Percentiles rank a stretch among this genome's conserved stretches.
Conservation (phyloP, 2,329 filamentous ascomycete genomes). For the Cercospora zeae-maydis region DNA sequence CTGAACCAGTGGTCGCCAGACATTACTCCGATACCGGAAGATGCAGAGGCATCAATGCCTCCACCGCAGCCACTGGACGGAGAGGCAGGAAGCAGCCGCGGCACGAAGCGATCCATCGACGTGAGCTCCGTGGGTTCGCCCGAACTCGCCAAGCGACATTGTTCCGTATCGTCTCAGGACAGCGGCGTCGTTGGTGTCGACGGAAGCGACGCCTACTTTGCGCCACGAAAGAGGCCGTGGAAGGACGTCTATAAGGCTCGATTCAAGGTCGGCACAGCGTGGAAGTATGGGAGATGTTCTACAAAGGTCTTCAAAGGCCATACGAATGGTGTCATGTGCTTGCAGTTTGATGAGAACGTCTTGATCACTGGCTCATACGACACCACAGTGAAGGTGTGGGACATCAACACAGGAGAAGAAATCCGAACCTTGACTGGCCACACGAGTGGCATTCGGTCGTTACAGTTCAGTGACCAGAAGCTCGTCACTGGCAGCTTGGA, state of each 20-base stretch:
- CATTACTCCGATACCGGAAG: slow-evolving; percentile 48
- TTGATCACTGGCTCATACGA: slow-evolving; percentile 95
- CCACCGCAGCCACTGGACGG: slow-evolving; percentile 10
- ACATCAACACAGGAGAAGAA: slow-evolving; percentile 82
- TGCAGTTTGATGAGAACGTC: slow-evolving; percentile 82
- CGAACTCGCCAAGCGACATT: slow-evolving; percentile 30
- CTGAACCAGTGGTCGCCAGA: slow-evolving; percentile 53
- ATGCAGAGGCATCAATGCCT: slow-evolving; percentile 8
- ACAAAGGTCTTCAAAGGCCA: slow-evolving; percentile 82
- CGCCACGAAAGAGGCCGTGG: slow-evolving; percentile 66
- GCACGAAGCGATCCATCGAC: slow-evolving; percentile 24
- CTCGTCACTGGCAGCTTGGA: slow-evolving; percentile 89
- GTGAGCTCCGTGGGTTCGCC: slow-evolving; percentile 24
- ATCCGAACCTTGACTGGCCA: slow-evolving; percentile 83
- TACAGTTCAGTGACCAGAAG: slow-evolving; percentile 91
- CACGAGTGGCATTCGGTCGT: slow-evolving; percentile 73
- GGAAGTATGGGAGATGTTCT: slow-evolving; percentile 89
- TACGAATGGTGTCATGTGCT: slow-evolving; percentile 77
- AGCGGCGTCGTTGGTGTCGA: slow-evolving; percentile 13
- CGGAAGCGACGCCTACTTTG: slow-evolving; percentile 46
- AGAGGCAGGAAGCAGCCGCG: slow-evolving; percentile 8
- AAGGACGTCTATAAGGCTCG: slow-evolving; percentile 96
- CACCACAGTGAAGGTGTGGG: slow-evolving; percentile 92
- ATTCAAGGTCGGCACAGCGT: slow-evolving; percentile 94
- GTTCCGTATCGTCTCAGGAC: slow-evolving; percentile 22